Evolutionary conservation across 1,139 yeast species (phyloP).

Genomic region (Magnusiomyces ingens): DNA sequence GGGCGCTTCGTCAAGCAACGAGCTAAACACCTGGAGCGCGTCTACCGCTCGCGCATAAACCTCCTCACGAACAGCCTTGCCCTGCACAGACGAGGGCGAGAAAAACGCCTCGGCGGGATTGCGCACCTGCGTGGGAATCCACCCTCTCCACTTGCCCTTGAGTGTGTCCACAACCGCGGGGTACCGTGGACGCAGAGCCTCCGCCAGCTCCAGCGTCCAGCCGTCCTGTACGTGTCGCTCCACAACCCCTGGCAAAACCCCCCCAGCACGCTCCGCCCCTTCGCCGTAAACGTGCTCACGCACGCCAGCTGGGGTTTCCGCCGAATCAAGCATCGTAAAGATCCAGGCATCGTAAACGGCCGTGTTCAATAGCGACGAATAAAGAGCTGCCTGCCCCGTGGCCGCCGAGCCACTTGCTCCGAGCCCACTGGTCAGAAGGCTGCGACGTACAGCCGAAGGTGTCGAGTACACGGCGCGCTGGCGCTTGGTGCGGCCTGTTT

Average conservation of each 20-base stretch:
- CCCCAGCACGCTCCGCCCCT: constrained; percentile 10
- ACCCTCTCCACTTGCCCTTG: neutral
- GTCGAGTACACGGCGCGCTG: constrained; percentile 10
- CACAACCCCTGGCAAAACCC: constrained; percentile 5
- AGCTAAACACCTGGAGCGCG: constrained; percentile 5
- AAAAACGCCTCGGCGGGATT: too few species aligned
- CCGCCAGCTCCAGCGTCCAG: constrained; percentile 9
- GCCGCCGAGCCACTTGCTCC: neutral
- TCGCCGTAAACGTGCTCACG: constrained; percentile 14
- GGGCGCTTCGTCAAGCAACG: constrained; percentile 3
- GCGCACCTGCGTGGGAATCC: too few species aligned
- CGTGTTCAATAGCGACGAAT: constrained; percentile 24
- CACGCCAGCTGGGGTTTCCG: neutral
- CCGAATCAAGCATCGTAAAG: constrained; percentile 20
- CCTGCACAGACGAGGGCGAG: neutral
- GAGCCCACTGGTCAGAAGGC: neutral
- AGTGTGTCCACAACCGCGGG: constrained; percentile 11
- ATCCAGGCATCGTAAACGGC: constrained; percentile 31
- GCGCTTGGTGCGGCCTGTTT: constrained; percentile 8
- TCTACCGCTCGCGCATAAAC: constrained; percentile 11
- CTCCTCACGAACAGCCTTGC: constrained; percentile 9
- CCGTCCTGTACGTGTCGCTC: constrained; percentile 12
- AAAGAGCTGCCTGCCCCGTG: constrained; percentile 17
- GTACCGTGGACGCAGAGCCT: constrained; percentile 11
- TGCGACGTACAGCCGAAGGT: constrained; percentile 7